Evolutionary conservation across 495 filamentous ascomycete genomes (phyloP).

Genomic region (Tuber umbilicatum): DNA sequence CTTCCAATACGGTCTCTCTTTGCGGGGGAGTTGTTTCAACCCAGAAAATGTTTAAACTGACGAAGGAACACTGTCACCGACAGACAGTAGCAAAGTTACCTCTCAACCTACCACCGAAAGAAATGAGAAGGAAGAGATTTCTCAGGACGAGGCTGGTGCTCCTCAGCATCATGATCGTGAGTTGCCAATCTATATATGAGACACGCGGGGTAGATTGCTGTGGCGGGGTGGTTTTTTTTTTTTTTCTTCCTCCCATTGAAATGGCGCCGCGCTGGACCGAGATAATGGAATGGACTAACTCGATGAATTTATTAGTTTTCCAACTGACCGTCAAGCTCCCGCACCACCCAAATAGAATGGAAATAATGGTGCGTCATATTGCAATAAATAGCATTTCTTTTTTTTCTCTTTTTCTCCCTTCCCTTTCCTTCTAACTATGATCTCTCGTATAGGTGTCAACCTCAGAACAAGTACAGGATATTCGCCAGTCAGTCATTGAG

Average conservation of each 20-base stretch:
- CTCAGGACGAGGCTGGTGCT: slow-evolving; percentile 19
- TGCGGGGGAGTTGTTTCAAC: not conserved
- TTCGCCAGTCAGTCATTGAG: slow-evolving; percentile 94
- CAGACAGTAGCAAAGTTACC: not conserved
- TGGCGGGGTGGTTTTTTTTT: not conserved
- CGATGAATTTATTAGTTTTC: slow-evolving; percentile 50
- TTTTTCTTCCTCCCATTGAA: not conserved
- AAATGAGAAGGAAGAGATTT: slow-evolving; percentile 38
- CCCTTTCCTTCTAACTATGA: slow-evolving; percentile 24
- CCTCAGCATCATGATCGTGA: slow-evolving; percentile 34
- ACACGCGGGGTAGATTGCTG: not conserved
- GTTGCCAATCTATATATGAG: slow-evolving; percentile 5
- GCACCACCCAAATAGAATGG: slow-evolving; percentile 67
- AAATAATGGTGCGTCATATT: slow-evolving; percentile 63
- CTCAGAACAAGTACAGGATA: slow-evolving; percentile 94
- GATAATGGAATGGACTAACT: slow-evolving; percentile 7
- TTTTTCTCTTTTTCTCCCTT: slow-evolving; percentile 28
- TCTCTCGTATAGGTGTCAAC: slow-evolving; percentile 65
- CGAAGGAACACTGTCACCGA: slow-evolving; percentile 3
- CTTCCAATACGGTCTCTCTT: not conserved
- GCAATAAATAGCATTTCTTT: not conserved
- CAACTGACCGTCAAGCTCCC: slow-evolving; percentile 78
- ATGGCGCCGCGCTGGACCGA: not conserved
- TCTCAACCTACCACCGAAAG: slow-evolving; percentile 36
- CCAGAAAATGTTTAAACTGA: not conserved